Percentiles rank a stretch among this genome's conserved stretches.
These are phyloP conservation scores for Leptographium galeiforme DNA, from an alignment of 2,329 filamentous ascomycete genomes.

Conservation along the genomic window DNA sequence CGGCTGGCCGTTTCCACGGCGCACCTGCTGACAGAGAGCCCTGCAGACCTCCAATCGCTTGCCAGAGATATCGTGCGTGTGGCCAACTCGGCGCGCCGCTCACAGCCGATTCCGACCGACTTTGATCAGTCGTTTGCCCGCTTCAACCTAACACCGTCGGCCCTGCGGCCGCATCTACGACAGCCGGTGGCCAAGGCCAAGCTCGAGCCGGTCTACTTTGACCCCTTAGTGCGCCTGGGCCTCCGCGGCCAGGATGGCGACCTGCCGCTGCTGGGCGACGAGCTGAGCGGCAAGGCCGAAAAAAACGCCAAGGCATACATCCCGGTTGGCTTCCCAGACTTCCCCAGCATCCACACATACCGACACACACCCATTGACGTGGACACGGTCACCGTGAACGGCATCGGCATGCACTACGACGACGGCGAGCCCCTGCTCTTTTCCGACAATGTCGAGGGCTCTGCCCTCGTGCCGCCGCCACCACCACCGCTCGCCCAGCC, in stretches of 20 bases:
- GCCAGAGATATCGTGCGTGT: conserved; percentile 33
- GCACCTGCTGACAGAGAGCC: neutral
- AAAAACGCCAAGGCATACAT: conserved; percentile 44
- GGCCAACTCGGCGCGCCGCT: conserved; percentile 35
- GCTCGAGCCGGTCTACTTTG: conserved; percentile 24
- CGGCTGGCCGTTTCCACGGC: neutral
- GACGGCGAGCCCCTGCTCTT: conserved; percentile 15
- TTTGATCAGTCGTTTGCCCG: conserved; percentile 39
- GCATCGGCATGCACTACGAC: conserved; percentile 14
- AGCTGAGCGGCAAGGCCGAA: conserved; percentile 45
- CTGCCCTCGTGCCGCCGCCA: neutral
- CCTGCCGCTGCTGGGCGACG: conserved; percentile 34
- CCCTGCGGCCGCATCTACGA: conserved; percentile 42
- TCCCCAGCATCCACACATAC: conserved; percentile 53
- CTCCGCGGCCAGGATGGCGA: conserved; percentile 15
- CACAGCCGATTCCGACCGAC: conserved; percentile 40
- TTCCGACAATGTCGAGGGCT: conserved; percentile 2
- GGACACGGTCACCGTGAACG: conserved; percentile 18
- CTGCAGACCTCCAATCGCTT: conserved; percentile 36
- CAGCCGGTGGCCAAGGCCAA: conserved; percentile 32
- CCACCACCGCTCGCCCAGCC: neutral
- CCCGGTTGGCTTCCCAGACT: conserved; percentile 43
- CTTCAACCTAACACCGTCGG: conserved; percentile 36
- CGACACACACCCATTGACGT: conserved; percentile 39
- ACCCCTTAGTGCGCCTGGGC: conserved; percentile 14